These are phyloP conservation scores for Amesomyces nigricolor DNA, from an alignment of 2,329 filamentous ascomycete genomes.

Conservation along the genomic window DNA sequence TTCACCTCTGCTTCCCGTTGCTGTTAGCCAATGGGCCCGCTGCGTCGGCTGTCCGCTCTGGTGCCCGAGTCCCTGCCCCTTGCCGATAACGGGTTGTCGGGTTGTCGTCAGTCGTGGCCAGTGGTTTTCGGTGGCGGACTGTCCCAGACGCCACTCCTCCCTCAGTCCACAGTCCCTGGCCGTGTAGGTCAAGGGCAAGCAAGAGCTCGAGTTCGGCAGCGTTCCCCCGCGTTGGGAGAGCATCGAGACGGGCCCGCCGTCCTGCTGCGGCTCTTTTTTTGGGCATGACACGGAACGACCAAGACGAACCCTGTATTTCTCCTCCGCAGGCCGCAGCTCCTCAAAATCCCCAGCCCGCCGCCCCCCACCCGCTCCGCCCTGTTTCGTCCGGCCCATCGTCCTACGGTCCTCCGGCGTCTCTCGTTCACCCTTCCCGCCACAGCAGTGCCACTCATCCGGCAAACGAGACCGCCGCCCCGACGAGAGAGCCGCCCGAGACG, in stretches of 20 bases:
- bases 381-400: conserved; percentile 3
- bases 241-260: conserved; percentile 3
- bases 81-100: conserved; percentile 7
- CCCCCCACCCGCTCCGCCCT: conserved; percentile 8
- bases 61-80: conserved; percentile 11
- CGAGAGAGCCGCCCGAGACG: conserved; percentile 16
- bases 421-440: conserved; percentile 15
- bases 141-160: background rate
- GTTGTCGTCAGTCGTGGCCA: conserved; percentile 9
- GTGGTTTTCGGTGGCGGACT: conserved; percentile 8
- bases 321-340: conserved; percentile 5
- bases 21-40: conserved; percentile 19
- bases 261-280: background rate
- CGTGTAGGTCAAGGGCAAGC: background rate
- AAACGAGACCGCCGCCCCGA: conserved; percentile 16
- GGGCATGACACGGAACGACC: conserved; percentile 18
- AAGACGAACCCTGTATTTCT: conserved; percentile 13
- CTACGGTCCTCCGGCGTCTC: conserved; percentile 17
- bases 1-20: background rate
- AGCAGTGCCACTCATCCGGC: conserved; percentile 4
- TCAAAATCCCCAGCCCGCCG: conserved; percentile 9
- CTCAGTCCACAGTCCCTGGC: background rate
- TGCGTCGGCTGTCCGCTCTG: conserved; percentile 10
- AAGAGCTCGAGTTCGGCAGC: background rate
- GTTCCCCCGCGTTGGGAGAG: background rate